These are phyloP conservation scores for Melampsora americana DNA, from an alignment of 1,284 basidiomycete genomes.

Conservation along the genomic window DNA sequence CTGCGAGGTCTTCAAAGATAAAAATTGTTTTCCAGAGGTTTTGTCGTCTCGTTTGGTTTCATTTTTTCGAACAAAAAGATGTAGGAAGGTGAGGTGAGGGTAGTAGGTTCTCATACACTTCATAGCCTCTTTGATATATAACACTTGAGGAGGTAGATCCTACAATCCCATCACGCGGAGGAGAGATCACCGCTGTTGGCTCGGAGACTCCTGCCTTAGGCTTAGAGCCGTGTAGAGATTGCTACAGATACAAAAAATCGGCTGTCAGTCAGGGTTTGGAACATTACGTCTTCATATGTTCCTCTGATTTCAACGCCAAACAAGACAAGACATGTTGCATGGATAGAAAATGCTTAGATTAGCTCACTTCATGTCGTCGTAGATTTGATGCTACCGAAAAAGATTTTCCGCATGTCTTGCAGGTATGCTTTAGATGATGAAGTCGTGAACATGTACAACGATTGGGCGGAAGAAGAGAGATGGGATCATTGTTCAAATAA, in stretches of 20 bases:
- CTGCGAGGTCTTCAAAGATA: too few relatives aligned
- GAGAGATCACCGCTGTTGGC: neutral
- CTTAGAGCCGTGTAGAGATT: constrained; percentile 20
- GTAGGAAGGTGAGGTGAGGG: neutral
- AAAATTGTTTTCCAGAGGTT: too few relatives aligned
- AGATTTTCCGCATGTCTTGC: constrained; percentile 24
- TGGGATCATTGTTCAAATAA: neutral
- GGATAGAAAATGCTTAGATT: too few relatives aligned
- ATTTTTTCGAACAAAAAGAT: neutral
- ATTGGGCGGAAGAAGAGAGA: neutral
- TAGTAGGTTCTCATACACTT: constrained; percentile 30
- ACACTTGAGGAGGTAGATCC: constrained; percentile 30
- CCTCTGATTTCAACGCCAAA: too few relatives aligned
- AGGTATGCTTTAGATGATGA: constrained; percentile 7
- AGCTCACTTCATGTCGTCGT: constrained; percentile 30
- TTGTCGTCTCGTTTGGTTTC: too few relatives aligned
- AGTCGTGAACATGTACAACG: neutral
- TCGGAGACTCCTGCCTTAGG: neutral
- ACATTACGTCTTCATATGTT: too few relatives aligned
- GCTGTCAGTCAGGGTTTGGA: neutral
- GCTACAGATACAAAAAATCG: neutral
- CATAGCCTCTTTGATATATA: constrained; percentile 26
- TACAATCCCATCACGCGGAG: constrained; percentile 9
- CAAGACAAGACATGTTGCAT: too few relatives aligned
- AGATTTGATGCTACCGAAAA: constrained; percentile 40